Conservation (phyloP, 192 early-diverging fungal genomes). For the Dissophora ornata region DNA sequence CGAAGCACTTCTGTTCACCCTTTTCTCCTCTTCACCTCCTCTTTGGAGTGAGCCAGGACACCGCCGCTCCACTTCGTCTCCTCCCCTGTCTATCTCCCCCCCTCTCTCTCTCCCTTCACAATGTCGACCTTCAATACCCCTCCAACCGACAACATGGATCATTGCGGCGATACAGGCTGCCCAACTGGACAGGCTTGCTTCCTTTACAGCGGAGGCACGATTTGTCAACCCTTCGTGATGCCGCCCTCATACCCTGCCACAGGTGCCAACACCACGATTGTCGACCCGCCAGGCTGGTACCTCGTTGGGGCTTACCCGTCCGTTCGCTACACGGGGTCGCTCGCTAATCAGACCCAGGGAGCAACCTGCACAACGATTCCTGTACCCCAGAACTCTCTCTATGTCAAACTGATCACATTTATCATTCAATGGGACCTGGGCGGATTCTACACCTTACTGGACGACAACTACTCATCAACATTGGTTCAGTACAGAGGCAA, state of each 20-base stretch:
- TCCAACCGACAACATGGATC: conserved; percentile 20
- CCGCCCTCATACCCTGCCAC: conserved; percentile 6
- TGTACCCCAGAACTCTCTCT: conserved; percentile 2
- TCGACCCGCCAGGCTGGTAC: conserved; percentile 32
- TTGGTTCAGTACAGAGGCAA: conserved; percentile 42
- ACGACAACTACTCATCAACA: background rate
- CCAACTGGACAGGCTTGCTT: conserved; percentile 9
- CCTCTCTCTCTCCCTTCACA: background rate
- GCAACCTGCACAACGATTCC: conserved; percentile 45
- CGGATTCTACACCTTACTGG: background rate
- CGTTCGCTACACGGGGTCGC: conserved; percentile 25
- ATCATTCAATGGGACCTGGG: conserved; percentile 21
- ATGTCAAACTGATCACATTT: background rate
- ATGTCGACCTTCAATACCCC: conserved; percentile 25
- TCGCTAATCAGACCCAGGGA: conserved; percentile 22
- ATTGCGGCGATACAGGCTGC: conserved; percentile 16
- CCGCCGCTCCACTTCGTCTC: too few species aligned
- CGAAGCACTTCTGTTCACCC: too few species aligned
- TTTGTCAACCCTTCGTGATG: conserved; percentile 19
- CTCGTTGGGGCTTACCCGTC: conserved; percentile 13
- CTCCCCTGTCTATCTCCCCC: background rate
- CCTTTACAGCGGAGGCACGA: conserved; percentile 10
- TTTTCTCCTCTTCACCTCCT: background rate
- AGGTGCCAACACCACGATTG: background rate
- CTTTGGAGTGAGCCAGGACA: too few species aligned